Evolutionary conservation across 306 rosid genomes (phyloP).

Genomic region (Cucumis melo): DNA sequence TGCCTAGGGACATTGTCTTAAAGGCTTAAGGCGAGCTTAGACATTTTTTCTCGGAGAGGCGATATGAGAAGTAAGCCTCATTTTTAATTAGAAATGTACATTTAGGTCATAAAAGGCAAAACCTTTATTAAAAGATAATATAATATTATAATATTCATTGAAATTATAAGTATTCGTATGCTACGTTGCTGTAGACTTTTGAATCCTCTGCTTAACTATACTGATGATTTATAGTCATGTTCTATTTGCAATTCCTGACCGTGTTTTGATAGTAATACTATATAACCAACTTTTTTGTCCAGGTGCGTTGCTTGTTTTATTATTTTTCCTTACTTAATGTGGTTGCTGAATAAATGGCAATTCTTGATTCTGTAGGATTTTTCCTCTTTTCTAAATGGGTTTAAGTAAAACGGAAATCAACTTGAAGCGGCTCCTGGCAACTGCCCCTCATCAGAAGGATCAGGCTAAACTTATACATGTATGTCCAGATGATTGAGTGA

Average conservation of each 20-base stretch:
- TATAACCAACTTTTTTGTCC: neutral
- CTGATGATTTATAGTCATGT: neutral
- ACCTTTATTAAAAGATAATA: too few species aligned
- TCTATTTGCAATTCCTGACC: neutral
- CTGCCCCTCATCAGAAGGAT: conserved; percentile 78
- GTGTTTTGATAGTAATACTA: neutral
- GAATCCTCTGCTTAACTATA: neutral
- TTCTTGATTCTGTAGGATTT: conserved; percentile 16
- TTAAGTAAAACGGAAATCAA: conserved; percentile 77
- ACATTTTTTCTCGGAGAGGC: too few species aligned
- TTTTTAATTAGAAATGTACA: too few species aligned
- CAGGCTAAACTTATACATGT: conserved; percentile 83
- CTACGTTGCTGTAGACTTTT: neutral
- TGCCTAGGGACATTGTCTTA: too few species aligned
- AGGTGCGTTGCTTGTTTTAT: neutral
- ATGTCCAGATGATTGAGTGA: conserved; percentile 12
- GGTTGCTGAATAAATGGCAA: neutral
- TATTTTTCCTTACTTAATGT: neutral
- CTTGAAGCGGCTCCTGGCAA: conserved; percentile 69
- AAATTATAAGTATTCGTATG: neutral
- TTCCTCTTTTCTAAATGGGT: conserved; percentile 30
- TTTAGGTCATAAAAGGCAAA: too few species aligned
- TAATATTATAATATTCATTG: neutral
- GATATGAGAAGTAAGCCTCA: too few species aligned
- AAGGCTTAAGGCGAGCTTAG: too few species aligned